Conservation (phyloP, 1,284 basidiomycete genomes). For the Fomes fomentarius region DNA sequence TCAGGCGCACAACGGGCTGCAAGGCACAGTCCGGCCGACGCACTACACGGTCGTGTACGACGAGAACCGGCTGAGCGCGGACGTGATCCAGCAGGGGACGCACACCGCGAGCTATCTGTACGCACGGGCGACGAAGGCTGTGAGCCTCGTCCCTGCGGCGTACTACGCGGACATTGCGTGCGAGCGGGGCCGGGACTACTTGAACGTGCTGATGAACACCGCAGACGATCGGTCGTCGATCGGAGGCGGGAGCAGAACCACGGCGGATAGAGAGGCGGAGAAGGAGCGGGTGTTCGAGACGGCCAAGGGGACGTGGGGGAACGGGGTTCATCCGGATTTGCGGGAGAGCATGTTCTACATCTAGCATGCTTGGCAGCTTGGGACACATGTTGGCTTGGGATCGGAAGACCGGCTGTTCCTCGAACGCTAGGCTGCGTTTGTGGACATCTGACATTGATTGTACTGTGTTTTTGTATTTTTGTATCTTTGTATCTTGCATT, state of each 20-base stretch:
- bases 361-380: slow-evolving; percentile 32
- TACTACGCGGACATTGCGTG: slow-evolving; percentile 81
- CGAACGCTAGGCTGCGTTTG: too few species aligned
- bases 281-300: slow-evolving; percentile 50
- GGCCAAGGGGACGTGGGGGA: slow-evolving; percentile 61
- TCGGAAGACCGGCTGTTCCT: too few species aligned
- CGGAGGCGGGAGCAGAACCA: slow-evolving; percentile 21
- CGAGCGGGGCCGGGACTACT: slow-evolving; percentile 70
- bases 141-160: slow-evolving; percentile 74
- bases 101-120: slow-evolving; percentile 70
- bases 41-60: slow-evolving; percentile 79
- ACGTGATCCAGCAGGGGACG: slow-evolving; percentile 70
- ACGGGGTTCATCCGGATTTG: slow-evolving; percentile 62
- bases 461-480: too few species aligned
- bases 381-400: too few species aligned
- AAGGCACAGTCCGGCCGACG: slow-evolving; percentile 68
- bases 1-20: slow-evolving; percentile 67
- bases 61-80: slow-evolving; percentile 63
- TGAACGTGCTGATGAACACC: slow-evolving; percentile 65
- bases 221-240: slow-evolving; percentile 35
- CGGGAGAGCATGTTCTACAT: slow-evolving; percentile 76
- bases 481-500: too few species aligned
- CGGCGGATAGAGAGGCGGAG: slow-evolving; percentile 40
- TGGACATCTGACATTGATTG: too few species aligned
- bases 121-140: slow-evolving; percentile 76